Evolutionary conservation across 495 filamentous ascomycete genomes (phyloP).

Genomic region (Bombardia bombarda): DNA sequence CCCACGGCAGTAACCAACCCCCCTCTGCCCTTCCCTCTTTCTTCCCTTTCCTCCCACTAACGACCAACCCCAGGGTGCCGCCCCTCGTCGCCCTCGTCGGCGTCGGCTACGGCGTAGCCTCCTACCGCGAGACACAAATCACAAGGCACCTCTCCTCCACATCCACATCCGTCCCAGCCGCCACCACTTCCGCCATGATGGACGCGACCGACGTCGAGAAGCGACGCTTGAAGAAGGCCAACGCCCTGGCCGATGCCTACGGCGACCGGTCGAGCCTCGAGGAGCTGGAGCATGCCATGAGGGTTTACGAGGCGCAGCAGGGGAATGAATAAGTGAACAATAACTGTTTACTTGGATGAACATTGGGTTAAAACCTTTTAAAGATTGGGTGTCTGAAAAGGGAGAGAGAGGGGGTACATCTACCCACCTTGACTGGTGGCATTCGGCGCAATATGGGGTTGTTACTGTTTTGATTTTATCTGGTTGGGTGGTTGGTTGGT

Average conservation of each 20-base stretch:
- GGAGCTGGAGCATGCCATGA: slow-evolving; percentile 51
- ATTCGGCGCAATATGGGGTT: too few relatives aligned
- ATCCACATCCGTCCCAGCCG: not conserved
- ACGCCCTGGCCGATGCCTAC: slow-evolving; percentile 45
- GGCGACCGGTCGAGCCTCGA: slow-evolving; percentile 49
- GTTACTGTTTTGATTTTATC: too few relatives aligned
- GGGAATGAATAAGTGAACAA: slow-evolving; percentile 17
- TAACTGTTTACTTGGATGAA: too few relatives aligned
- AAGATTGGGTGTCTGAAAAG: too few relatives aligned
- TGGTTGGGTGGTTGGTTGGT: too few relatives aligned
- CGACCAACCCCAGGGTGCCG: slow-evolving; percentile 19
- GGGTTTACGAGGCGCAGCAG: slow-evolving; percentile 38
- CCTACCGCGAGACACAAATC: slow-evolving; percentile 23
- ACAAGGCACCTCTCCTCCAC: slow-evolving; percentile 9
- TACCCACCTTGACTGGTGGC: too few relatives aligned
- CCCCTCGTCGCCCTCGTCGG: slow-evolving; percentile 31
- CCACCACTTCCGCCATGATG: slow-evolving; percentile 8
- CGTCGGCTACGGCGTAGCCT: slow-evolving; percentile 32
- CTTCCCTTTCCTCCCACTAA: not conserved
- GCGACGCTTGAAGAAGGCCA: slow-evolving; percentile 13
- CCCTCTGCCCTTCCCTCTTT: not conserved
- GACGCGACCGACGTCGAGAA: slow-evolving; percentile 18
- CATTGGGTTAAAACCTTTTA: too few relatives aligned
- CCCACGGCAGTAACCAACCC: not conserved
- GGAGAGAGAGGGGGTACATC: too few relatives aligned